These are phyloP conservation scores for Delphinella strobiligena DNA, from an alignment of 2,329 filamentous ascomycete species.

Conservation along the genomic window DNA sequence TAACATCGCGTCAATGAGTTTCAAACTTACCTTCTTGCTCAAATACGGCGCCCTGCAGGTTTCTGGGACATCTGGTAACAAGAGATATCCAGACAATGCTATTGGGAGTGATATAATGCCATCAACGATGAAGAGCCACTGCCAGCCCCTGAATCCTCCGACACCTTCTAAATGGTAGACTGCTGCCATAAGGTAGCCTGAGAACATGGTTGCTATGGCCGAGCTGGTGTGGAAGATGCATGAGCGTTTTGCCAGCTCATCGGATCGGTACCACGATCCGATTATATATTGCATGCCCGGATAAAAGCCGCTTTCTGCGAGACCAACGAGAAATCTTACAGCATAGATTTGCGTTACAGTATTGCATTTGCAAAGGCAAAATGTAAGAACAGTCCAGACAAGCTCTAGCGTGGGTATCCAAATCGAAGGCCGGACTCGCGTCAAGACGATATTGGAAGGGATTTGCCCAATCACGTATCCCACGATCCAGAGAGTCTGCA, in stretches of 20 bases:
- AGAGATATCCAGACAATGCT: slow-evolving; percentile 37
- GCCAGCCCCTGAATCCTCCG: slow-evolving; percentile 41
- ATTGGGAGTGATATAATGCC: slow-evolving; percentile 43
- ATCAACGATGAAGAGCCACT: slow-evolving; percentile 40
- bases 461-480: slow-evolving; percentile 47
- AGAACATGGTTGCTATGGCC: slow-evolving; percentile 34
- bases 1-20: background rate
- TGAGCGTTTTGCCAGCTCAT: slow-evolving; percentile 40
- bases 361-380: slow-evolving; percentile 29
- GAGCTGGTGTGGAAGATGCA: slow-evolving; percentile 41
- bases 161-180: slow-evolving; percentile 38
- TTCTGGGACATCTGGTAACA: slow-evolving; percentile 39
- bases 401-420: slow-evolving; percentile 39
- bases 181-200: slow-evolving; percentile 43
- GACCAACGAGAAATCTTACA: slow-evolving; percentile 36
- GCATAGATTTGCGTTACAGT: slow-evolving; percentile 33
- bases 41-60: slow-evolving; percentile 39
- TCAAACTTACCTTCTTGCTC: slow-evolving; percentile 23
- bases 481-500: slow-evolving; percentile 45
- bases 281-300: slow-evolving; percentile 42
- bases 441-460: slow-evolving; percentile 40
- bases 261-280: slow-evolving; percentile 30
- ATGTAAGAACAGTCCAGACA: slow-evolving; percentile 38
- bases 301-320: slow-evolving; percentile 36
- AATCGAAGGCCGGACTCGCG: slow-evolving; percentile 32